These are phyloP conservation scores for Brassica hybrid DNA, from an alignment of 441 rosid species.

Conservation along the genomic window DNA sequence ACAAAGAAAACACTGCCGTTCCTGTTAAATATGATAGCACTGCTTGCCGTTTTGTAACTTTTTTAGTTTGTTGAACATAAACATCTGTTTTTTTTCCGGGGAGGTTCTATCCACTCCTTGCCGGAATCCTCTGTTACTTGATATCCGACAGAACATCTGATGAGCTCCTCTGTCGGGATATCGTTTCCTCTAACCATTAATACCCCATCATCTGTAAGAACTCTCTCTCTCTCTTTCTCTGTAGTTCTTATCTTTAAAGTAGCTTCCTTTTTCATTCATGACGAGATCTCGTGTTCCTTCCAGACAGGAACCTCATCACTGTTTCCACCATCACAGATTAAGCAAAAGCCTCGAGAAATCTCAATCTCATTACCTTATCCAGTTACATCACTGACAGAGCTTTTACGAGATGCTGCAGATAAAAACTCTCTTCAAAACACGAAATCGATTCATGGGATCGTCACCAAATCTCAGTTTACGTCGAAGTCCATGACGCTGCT, in stretches of 20 bases:
- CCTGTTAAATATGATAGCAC: conserved; percentile 1
- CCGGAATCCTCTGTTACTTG: conserved; percentile 4
- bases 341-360: conserved; percentile 4
- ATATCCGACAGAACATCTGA: too few relatives aligned
- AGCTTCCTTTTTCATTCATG: neutral
- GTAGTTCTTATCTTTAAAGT: neutral
- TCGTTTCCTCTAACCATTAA: conserved; percentile 21
- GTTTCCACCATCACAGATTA: conserved; percentile 27
- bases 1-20: conserved; percentile 2
- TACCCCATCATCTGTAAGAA: conserved; percentile 35
- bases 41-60: conserved; percentile 1
- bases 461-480: conserved; percentile 29
- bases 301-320: conserved; percentile 38
- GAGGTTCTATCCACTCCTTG: neutral
- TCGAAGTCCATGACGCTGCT: conserved; percentile 35
- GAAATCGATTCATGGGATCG: conserved; percentile 43
- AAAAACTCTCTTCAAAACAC: conserved; percentile 31
- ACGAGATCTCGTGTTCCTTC: neutral
- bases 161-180: conserved; percentile 30
- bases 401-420: conserved; percentile 41
- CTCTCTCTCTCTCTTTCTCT: conserved; percentile 2
- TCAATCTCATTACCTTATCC: conserved; percentile 5
- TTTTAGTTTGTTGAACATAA: conserved; percentile 13
- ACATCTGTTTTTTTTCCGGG: conserved; percentile 26
- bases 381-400: conserved; percentile 37